A percentile compares a stretch with the other conserved stretches of the same genome.
phyloP scores from a whole-genome alignment of 1,284 basidiomycete genomes.

The Wolfiporia cocos region DNA sequence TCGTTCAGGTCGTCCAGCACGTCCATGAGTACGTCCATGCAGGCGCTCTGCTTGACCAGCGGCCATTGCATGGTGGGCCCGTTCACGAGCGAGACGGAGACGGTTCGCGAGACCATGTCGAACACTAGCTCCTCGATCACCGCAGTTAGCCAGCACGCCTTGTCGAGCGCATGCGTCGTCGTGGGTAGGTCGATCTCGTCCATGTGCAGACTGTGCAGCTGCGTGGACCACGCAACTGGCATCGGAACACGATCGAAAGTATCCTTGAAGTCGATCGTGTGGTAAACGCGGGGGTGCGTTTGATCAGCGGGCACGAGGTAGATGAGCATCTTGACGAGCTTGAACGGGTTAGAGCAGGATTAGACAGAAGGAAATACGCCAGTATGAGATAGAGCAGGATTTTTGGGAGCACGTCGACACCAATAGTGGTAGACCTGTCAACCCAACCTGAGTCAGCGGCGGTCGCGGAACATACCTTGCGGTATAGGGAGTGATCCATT shows the following conservation, averaged over 20 bases:
- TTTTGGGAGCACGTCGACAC: too few relatives aligned
- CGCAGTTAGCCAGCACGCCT: constrained; percentile 48
- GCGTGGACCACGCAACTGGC: constrained; percentile 51
- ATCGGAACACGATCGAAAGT: constrained; percentile 43
- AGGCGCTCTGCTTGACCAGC: constrained; percentile 29
- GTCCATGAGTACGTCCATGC: constrained; percentile 37
- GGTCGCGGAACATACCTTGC: too few relatives aligned
- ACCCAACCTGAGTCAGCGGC: too few relatives aligned
- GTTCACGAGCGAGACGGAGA: constrained; percentile 53
- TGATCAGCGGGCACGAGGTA: constrained; percentile 53
- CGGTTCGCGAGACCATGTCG: constrained; percentile 40
- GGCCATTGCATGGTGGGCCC: constrained; percentile 44
- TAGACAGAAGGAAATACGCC: too few relatives aligned
- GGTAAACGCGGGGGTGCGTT: constrained; percentile 62
- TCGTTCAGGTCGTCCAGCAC: constrained; percentile 51
- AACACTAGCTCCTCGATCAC: constrained; percentile 56
- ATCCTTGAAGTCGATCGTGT: constrained; percentile 54
- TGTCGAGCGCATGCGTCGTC: constrained; percentile 58
- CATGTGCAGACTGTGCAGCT: constrained; percentile 42
- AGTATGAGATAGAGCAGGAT: too few relatives aligned
- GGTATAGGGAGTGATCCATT: too few relatives aligned
- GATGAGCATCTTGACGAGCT: constrained; percentile 51
- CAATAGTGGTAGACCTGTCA: too few relatives aligned
- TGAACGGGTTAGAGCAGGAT: too few relatives aligned
- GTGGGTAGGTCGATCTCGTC: constrained; percentile 55